These are phyloP conservation scores for Diaporthe sp. DNA, from an alignment of 2,329 filamentous ascomycete genomes.

Conservation along the genomic window DNA sequence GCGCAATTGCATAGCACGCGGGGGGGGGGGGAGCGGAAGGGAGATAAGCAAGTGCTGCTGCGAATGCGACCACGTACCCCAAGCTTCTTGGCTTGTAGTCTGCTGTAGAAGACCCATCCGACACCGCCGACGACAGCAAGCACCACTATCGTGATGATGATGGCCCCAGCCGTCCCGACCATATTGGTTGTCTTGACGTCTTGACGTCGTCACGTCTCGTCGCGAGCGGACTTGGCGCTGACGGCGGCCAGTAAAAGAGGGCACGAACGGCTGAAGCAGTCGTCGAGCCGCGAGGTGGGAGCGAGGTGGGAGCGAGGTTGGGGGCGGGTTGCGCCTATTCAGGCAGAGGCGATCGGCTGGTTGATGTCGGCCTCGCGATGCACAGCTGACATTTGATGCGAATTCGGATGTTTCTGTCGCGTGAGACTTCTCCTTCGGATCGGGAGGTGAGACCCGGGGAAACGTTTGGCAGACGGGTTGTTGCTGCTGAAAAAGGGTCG, in stretches of 20 bases:
- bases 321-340: background rate
- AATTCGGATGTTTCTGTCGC: background rate
- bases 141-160: conserved; percentile 79
- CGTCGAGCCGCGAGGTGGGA: conserved; percentile 5
- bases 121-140: conserved; percentile 65
- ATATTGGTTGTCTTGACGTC: conserved; percentile 49
- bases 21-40: background rate
- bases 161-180: conserved; percentile 70
- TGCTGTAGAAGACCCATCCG: conserved; percentile 78
- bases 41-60: conserved; percentile 13
- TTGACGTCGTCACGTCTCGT: conserved; percentile 5
- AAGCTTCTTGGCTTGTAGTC: conserved; percentile 77
- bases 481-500: conserved; percentile 13
- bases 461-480: background rate
- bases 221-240: background rate
- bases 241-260: background rate
- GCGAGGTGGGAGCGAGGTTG: background rate
- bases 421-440: background rate
- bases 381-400: conserved; percentile 20
- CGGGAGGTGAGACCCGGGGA: background rate
- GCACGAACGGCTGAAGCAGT: background rate
- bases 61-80: conserved; percentile 62
- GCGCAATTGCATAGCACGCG: background rate
- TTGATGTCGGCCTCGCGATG: conserved; percentile 19
- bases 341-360: conserved; percentile 1